A percentile compares a stretch with the other conserved stretches of the same genome.
Evolutionary conservation across 2,329 filamentous ascomycete species (phyloP).

Genomic region (Aciculosporium take): DNA sequence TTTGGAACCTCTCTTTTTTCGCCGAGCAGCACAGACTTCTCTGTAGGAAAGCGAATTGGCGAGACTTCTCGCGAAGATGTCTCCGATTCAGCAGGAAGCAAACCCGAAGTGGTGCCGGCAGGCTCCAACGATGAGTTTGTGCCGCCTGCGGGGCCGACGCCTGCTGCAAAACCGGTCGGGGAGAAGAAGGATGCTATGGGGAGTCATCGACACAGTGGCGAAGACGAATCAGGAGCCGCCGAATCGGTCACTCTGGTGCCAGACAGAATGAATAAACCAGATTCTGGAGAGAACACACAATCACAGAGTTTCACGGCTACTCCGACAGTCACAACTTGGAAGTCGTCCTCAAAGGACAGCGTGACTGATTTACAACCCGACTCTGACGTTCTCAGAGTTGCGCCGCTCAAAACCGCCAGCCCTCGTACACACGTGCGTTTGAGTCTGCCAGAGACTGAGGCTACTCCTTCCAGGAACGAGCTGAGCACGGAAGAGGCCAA

Average conservation of each 20-base stretch:
- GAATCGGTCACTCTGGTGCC: not conserved
- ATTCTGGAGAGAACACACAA: not conserved
- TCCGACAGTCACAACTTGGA: not conserved
- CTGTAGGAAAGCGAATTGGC: not conserved
- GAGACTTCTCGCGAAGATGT: not conserved
- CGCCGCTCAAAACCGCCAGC: conserved; percentile 21
- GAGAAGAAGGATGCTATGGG: not conserved
- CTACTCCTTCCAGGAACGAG: conserved; percentile 21
- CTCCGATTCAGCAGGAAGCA: not conserved
- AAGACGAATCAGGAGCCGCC: not conserved
- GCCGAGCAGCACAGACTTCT: conserved; percentile 1
- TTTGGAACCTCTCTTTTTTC: conserved; percentile 47
- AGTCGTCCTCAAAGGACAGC: not conserved
- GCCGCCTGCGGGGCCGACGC: not conserved
- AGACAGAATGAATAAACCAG: not conserved
- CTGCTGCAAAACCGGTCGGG: not conserved
- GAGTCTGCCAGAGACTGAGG: conserved; percentile 3
- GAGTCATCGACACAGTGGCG: not conserved
- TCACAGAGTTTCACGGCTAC: not conserved
- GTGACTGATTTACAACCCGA: conserved; percentile 5
- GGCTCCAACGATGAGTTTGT: not conserved
- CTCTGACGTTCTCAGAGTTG: conserved; percentile 11
- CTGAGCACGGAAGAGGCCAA: conserved; percentile 15
- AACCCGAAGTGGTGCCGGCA: not conserved
- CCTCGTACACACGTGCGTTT: conserved; percentile 9